Evolutionary conservation across 176 grass and related monocot species (phyloP), one percentile per base, ranked within the genome.

Genomic region (Carex kokanica): DNA sequence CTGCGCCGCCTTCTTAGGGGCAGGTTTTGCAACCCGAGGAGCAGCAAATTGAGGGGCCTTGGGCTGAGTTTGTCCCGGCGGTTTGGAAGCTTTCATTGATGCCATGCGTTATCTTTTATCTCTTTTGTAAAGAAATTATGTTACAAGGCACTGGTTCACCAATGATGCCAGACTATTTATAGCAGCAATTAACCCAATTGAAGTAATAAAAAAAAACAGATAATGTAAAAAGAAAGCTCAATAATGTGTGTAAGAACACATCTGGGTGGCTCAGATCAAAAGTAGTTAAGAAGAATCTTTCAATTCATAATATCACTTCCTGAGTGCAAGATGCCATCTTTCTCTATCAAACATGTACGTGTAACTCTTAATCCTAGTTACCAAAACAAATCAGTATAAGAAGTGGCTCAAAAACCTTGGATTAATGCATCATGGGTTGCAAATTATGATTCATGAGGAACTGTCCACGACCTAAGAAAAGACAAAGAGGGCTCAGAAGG

Each of bases 401-500:
- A 71, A 18, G 16, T 88, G 67, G 62, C 47, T 84, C 32, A 5
- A 61, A 51, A 84, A 84, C 21, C 4, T 24, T n/a, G n/a, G 16
- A 8, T 55, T 60, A 55, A 58, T 80, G 64, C 72, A 79, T 84
- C 45, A 83, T 80, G 21, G 16, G 40, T 49, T 45, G 27, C 23
- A 65, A 38, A 65, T 53, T 64, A 96, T 79, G 84, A 91, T 86
- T 96, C 87, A 88, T 90, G 86, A 12, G 84, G 86, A 83, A 85
- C 90, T 61, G 86, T 87, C 90, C 93, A 83, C 25, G 60, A 74
- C 78, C 83, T 88, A 85, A 85, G 60, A 90, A 94, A 85, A 85
- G 84, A 87, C 63, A 86, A 82, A 10, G 64, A 90, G 58, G 90
- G 54, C 53, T 31, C 61, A 20, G 70, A 86, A 27, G 47, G 54